These are phyloP conservation scores for Papilionanthe hybrid DNA, from an alignment of 116 monocot genomes.

Conservation along the genomic window DNA sequence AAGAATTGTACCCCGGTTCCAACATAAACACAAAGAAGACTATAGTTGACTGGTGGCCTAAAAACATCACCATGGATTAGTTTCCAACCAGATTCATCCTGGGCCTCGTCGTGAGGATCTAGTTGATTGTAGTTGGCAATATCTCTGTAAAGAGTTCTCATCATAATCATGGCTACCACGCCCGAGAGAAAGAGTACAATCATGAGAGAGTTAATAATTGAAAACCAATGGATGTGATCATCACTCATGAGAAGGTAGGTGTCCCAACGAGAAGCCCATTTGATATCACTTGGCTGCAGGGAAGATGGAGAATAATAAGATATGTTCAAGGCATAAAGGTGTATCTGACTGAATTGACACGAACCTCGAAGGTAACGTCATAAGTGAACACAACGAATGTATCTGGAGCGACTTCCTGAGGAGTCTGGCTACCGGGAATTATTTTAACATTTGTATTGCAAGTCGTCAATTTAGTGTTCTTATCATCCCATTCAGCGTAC, in stretches of 20 bases:
- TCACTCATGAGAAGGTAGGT: conserved; percentile 79
- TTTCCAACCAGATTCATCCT: conserved; percentile 75
- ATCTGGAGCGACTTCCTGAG: conserved; percentile 44
- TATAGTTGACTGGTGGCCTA: conserved; percentile 51
- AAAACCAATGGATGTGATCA: conserved; percentile 83
- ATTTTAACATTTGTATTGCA: conserved; percentile 55
- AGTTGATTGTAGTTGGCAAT: conserved; percentile 72
- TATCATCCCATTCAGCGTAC: conserved; percentile 54
- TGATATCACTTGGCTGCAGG: conserved; percentile 58
- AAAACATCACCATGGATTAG: conserved; percentile 70
- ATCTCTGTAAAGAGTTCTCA: conserved; percentile 68
- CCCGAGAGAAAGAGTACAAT: conserved; percentile 82
- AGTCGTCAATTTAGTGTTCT: conserved; percentile 41
- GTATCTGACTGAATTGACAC: not conserved
- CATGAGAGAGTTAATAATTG: conserved; percentile 75
- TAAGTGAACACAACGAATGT: conserved; percentile 53
- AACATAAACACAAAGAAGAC: conserved; percentile 66
- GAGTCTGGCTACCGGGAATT: conserved; percentile 25
- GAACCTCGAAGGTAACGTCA: conserved; percentile 57
- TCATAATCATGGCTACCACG: conserved; percentile 83
- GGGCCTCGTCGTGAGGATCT: conserved; percentile 59
- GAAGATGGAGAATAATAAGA: not conserved
- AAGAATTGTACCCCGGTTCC: conserved; percentile 76
- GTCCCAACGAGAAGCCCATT: conserved; percentile 86
- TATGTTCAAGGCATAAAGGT: not conserved